Conservation (phyloP, 371 early-diverging fungal species). For the Entomophthora muscae region DNA sequence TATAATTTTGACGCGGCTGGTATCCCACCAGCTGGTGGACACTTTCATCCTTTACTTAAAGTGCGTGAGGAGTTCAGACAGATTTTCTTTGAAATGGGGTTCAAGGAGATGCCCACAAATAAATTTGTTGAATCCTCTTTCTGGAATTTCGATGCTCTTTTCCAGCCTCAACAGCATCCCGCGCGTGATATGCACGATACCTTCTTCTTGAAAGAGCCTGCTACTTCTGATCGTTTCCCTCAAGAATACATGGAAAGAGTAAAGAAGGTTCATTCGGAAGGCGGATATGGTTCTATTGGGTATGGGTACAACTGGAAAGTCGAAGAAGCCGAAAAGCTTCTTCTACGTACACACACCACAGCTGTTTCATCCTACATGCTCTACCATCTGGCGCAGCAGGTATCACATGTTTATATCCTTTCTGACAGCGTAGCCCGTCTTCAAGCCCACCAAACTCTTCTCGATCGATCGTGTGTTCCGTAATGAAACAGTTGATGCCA, state of each 20-base stretch:
- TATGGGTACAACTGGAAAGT: constrained; percentile 89
- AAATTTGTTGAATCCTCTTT: constrained; percentile 97
- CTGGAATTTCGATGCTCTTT: constrained; percentile 99
- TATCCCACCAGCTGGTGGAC: constrained; percentile 68
- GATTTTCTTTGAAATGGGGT: constrained; percentile 99
- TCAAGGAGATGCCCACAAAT: constrained; percentile 98
- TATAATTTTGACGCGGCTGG: constrained; percentile 97
- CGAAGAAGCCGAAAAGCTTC: constrained; percentile 87
- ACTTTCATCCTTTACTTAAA: constrained; percentile 98
- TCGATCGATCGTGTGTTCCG: constrained; percentile 99
- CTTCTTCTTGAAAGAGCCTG: constrained; percentile 92
- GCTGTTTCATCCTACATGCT: constrained; percentile 91
- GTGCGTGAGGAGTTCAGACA: constrained; percentile 98
- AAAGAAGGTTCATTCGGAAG: constrained; percentile 80
- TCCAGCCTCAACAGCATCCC: constrained; percentile 99
- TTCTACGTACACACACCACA: constrained; percentile 99
- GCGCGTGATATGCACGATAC: constrained; percentile 99
- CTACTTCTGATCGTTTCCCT: constrained; percentile 58
- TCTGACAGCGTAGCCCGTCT: constrained; percentile 19
- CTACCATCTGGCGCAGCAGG: constrained; percentile 77
- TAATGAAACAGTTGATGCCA: constrained; percentile 98
- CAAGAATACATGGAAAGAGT: constrained; percentile 82
- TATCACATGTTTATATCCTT: constrained; percentile 14
- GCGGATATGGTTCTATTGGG: constrained; percentile 96
- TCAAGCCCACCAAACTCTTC: constrained; percentile 95